Evolutionary conservation across 1,284 basidiomycete species (phyloP).

Genomic region (Thecaphora thlaspeos): DNA sequence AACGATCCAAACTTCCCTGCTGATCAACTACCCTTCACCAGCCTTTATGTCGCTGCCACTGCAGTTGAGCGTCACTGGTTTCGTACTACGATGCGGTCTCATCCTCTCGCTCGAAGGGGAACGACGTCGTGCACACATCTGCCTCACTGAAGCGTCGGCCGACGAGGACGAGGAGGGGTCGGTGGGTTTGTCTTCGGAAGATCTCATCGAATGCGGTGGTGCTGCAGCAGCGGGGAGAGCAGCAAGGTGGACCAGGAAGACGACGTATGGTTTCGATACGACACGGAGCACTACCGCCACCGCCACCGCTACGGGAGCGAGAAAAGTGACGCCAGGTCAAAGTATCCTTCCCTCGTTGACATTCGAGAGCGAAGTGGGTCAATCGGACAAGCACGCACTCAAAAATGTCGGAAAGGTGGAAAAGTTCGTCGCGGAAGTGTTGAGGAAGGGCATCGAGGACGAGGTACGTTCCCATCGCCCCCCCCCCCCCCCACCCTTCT

Average conservation of each 20-base stretch:
- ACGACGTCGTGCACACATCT: constrained; percentile 75
- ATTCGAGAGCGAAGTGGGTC: constrained; percentile 95
- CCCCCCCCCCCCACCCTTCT: neutral
- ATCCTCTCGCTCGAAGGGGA: constrained; percentile 87
- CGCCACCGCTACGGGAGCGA: too few relatives aligned
- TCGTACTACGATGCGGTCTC: constrained; percentile 81
- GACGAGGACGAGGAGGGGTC: constrained; percentile 23
- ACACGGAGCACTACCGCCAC: too few relatives aligned
- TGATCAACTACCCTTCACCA: constrained; percentile 92
- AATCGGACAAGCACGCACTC: constrained; percentile 89
- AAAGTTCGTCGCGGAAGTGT: constrained; percentile 88
- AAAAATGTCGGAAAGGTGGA: constrained; percentile 97
- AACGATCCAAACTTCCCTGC: constrained; percentile 83
- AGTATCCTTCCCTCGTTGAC: constrained; percentile 83
- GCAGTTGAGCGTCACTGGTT: constrained; percentile 80
- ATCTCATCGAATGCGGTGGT: too few relatives aligned
- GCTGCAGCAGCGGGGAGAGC: neutral
- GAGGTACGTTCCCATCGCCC: constrained; percentile 22
- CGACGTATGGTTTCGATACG: too few relatives aligned
- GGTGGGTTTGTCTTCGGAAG: too few relatives aligned
- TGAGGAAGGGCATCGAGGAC: constrained; percentile 82
- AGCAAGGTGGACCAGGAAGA: constrained; percentile 4
- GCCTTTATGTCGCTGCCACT: constrained; percentile 96
- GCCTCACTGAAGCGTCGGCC: constrained; percentile 62
- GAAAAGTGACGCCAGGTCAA: constrained; percentile 63